These are phyloP conservation scores for button mushroom (Agaricus bisporus) DNA, from an alignment of 768 basidiomycete genomes.

Conservation along the genomic window DNA sequence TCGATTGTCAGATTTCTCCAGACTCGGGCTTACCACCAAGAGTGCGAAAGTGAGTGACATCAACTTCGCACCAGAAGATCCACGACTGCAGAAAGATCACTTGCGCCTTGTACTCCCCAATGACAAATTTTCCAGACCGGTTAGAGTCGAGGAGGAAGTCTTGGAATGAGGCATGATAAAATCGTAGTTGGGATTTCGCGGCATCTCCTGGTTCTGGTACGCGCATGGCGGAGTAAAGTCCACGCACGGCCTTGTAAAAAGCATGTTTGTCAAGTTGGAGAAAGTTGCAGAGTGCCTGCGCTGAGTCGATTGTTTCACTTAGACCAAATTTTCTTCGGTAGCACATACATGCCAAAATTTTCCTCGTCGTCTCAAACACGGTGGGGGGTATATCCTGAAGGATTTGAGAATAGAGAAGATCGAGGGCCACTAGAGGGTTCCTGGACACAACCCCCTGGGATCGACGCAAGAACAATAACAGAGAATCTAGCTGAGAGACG, in stretches of 20 bases:
- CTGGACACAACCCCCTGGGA: neutral
- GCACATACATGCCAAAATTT: neutral
- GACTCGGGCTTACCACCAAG: neutral
- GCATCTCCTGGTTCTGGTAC: neutral
- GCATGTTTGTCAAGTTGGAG: neutral
- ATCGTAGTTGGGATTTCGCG: neutral
- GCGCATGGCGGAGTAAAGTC: neutral
- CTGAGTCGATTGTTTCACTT: neutral
- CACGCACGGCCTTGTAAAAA: neutral
- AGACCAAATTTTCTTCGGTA: no score
- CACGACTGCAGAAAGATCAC: neutral
- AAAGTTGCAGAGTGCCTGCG: neutral
- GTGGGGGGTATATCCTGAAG: neutral
- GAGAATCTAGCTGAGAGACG: no score
- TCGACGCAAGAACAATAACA: no score
- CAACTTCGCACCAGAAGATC: neutral
- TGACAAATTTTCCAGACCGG: neutral
- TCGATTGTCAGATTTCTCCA: neutral
- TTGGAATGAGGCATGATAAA: slow-evolving; percentile 5
- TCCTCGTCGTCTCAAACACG: neutral
- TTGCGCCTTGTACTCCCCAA: neutral
- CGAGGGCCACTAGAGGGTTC: neutral
- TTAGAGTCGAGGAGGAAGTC: neutral
- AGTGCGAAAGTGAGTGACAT: neutral
- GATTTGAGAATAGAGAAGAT: neutral